These are phyloP conservation scores for Chlorella ohadii DNA, from an alignment of 139 green algal species.

Conservation along the genomic window DNA sequence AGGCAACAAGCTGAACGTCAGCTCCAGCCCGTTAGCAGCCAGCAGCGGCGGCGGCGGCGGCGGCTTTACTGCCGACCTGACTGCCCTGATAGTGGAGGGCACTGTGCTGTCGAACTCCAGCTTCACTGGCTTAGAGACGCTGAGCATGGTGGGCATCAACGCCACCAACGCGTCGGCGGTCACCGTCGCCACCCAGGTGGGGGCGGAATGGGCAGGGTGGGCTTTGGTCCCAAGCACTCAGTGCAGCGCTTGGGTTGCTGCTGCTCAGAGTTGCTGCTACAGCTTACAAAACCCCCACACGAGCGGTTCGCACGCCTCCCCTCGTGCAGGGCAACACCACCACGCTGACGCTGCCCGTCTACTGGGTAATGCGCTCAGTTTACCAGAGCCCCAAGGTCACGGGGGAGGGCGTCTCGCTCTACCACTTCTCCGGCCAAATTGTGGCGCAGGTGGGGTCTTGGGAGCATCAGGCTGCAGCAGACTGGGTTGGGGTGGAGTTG, in stretches of 20 bases:
- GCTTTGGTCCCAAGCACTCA: too few species aligned
- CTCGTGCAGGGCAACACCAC: slow-evolving; percentile 8
- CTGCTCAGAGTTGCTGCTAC: too few species aligned
- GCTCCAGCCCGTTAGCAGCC: neutral
- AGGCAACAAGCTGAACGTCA: neutral
- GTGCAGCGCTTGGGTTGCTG: too few species aligned
- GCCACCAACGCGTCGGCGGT: neutral
- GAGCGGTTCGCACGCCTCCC: too few species aligned
- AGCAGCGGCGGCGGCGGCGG: too few species aligned
- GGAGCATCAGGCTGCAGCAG: too few species aligned
- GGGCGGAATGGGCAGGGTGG: too few species aligned
- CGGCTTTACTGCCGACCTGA: neutral
- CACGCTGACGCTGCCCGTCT: neutral
- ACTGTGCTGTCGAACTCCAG: neutral
- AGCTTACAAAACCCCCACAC: too few species aligned
- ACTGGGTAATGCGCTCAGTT: neutral
- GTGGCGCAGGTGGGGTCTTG: neutral
- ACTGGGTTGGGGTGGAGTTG: too few species aligned
- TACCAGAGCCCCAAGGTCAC: neutral
- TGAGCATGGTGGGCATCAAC: neutral
- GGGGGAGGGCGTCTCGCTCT: neutral
- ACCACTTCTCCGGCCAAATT: neutral
- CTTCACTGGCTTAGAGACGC: neutral
- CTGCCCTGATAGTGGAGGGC: neutral
- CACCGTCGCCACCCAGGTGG: neutral